phyloP scores from a whole-genome alignment of 177 flowering plant species.

The Vitis hybrid region DNA sequence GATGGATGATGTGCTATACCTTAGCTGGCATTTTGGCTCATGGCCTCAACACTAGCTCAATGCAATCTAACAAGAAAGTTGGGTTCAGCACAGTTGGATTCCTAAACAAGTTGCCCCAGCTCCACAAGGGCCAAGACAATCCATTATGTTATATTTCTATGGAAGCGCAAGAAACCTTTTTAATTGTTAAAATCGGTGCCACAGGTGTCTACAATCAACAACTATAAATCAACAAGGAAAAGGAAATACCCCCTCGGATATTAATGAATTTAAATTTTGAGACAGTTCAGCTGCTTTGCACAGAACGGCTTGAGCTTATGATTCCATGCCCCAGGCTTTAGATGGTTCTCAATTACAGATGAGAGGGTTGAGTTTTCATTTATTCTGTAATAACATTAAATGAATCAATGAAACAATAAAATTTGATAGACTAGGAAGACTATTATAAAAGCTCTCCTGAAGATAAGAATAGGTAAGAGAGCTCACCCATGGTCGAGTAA shows the following conservation, averaged over 20 bases:
- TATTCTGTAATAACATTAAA: constrained; percentile 44
- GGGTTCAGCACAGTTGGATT: no score
- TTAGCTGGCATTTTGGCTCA: no score
- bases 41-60: no score
- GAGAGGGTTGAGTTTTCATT: constrained; percentile 49
- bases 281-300: constrained; percentile 47
- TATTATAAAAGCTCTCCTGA: not conserved
- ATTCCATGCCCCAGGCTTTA: constrained; percentile 66
- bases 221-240: not conserved
- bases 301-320: constrained; percentile 55
- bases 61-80: no score
- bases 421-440: not conserved
- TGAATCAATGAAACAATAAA: not conserved
- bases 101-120: no score
- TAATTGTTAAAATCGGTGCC: not conserved
- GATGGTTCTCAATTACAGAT: constrained; percentile 67
- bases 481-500: no score
- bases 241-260: constrained; percentile 68
- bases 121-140: no score
- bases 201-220: not conserved
- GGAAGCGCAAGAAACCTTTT: not conserved
- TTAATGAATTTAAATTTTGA: constrained; percentile 70
- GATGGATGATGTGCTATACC: no score
- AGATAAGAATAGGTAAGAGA: no score
- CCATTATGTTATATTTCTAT: no score